Evolutionary conservation across 2,329 filamentous ascomycete genomes (phyloP).

Genomic region (Hymenoscyphus scutula): DNA sequence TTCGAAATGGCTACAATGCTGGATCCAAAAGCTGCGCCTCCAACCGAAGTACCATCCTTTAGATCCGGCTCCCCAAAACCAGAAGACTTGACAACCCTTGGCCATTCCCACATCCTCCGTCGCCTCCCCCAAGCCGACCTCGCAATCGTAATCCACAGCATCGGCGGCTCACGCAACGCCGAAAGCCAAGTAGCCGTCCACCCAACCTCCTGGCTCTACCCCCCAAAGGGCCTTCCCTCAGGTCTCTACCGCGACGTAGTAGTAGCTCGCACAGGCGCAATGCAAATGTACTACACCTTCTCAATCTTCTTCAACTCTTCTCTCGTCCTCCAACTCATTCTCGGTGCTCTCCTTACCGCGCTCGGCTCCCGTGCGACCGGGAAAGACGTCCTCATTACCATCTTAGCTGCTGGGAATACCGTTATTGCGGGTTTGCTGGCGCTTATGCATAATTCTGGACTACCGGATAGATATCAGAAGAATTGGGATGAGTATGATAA

Average conservation of each 20-base stretch:
- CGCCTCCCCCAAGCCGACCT: conserved; percentile 11
- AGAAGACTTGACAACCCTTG: conserved; percentile 9
- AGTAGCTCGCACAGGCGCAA: conserved; percentile 11
- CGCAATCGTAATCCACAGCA: conserved; percentile 11
- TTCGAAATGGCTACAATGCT: not conserved
- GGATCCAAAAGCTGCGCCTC: conserved; percentile 4
- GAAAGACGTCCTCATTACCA: conserved; percentile 21
- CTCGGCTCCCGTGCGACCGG: conserved; percentile 20
- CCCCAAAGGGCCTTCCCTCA: conserved; percentile 23
- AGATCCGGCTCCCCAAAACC: conserved; percentile 9
- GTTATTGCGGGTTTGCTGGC: conserved; percentile 18
- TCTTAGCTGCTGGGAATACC: conserved; percentile 27
- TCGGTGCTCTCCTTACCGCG: conserved; percentile 29
- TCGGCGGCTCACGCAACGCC: conserved; percentile 10
- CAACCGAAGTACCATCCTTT: not conserved
- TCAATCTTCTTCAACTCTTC: conserved; percentile 23
- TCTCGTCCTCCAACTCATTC: conserved; percentile 27
- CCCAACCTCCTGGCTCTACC: conserved; percentile 19
- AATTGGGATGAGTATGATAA: conserved; percentile 21
- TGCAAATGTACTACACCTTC: conserved; percentile 24
- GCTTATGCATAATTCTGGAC: conserved; percentile 18
- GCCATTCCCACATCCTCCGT: conserved; percentile 10
- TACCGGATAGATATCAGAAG: conserved; percentile 19
- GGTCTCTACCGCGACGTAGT: conserved; percentile 28
- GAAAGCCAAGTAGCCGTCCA: conserved; percentile 15